Evolutionary conservation across 805 yeast genomes (phyloP), one percentile per base, ranked within the genome.

Genomic region (Wickerhamiella allomyrinae): DNA sequence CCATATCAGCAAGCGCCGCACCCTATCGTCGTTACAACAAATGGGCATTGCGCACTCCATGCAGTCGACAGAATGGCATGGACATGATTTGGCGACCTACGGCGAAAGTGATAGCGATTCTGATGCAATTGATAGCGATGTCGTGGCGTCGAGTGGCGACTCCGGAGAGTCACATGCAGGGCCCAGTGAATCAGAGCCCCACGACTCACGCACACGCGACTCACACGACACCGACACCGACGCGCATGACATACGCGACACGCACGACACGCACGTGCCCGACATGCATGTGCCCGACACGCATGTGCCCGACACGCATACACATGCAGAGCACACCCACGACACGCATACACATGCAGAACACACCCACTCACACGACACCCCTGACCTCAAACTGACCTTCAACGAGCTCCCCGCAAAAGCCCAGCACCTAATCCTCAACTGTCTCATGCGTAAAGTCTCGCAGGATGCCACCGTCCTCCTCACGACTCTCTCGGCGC

Each of bases 391-490:
- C 33, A 17, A 57, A 31, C 53, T 68, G 17, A 71, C 81, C 1
- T 87, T 87, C 61, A 81, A 85, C 57, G 91, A 83, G 47, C 60
- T 89, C n/a, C 94, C 96, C 0, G 91, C 94, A 7, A 74, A 76
- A 50, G 91, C 93, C 0, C 98, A 89, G 58, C 94, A 87, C 57
- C 58, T 89, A 40, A 79, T 91, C 39, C 64, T 91, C 50, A 89
- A 89, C 58, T 94, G 85, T 50, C 65, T 89, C 46, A 87, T 89
- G 95, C 62, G 62, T 37, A 65, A 65, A 19, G 59, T 73, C 20
- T 84, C 95, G 0, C 61, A 65, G 5, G 62, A 66, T 19, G 75
- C 94, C 0, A 84, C 77, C 2, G 75, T 91, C 7, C 73, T 89
- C 2, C 83, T 89, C 55, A 77, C 95, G 0, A 91, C 97, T 0